A percentile compares a stretch with the other conserved stretches of the same genome.
Evolutionary conservation across 805 yeast species (phyloP).

Genomic region (Wickerhamomyces hampshirensis): DNA sequence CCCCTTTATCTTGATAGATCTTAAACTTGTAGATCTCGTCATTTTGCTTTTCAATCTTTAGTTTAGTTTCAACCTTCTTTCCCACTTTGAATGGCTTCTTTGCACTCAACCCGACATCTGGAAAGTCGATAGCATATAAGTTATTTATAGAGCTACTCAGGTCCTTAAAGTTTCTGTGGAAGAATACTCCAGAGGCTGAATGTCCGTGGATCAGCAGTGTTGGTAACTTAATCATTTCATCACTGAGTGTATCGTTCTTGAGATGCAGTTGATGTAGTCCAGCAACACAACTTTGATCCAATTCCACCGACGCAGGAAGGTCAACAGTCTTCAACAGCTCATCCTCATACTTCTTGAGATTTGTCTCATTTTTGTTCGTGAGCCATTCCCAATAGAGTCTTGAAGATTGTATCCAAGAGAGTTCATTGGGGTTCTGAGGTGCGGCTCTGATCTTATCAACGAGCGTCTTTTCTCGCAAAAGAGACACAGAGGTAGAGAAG

Average conservation of each 20-base stretch:
- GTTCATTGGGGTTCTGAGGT: slow-evolving; percentile 10
- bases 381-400: slow-evolving; percentile 18
- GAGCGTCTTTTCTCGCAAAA: slow-evolving; percentile 8
- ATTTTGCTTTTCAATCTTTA: slow-evolving; percentile 9
- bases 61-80: slow-evolving; percentile 8
- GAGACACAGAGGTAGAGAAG: background rate
- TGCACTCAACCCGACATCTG: slow-evolving; percentile 64
- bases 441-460: slow-evolving; percentile 14
- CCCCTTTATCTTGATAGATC: slow-evolving; percentile 17
- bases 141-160: slow-evolving; percentile 44
- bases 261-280: slow-evolving; percentile 23
- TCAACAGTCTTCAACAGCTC: slow-evolving; percentile 9
- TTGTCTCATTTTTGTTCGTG: slow-evolving; percentile 6
- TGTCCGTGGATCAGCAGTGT: slow-evolving; percentile 80
- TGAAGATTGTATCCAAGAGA: slow-evolving; percentile 10
- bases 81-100: slow-evolving; percentile 18
- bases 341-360: slow-evolving; percentile 17
- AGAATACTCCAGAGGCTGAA: slow-evolving; percentile 87
- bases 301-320: slow-evolving; percentile 9
- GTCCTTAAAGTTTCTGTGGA: slow-evolving; percentile 60
- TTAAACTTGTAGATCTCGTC: slow-evolving; percentile 4
- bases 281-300: slow-evolving; percentile 8
- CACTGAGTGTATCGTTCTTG: slow-evolving; percentile 14
- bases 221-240: slow-evolving; percentile 25
- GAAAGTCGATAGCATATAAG: slow-evolving; percentile 64